These are phyloP conservation scores for Pichia kluyveri DNA, from an alignment of 805 yeast genomes.

Conservation along the genomic window DNA sequence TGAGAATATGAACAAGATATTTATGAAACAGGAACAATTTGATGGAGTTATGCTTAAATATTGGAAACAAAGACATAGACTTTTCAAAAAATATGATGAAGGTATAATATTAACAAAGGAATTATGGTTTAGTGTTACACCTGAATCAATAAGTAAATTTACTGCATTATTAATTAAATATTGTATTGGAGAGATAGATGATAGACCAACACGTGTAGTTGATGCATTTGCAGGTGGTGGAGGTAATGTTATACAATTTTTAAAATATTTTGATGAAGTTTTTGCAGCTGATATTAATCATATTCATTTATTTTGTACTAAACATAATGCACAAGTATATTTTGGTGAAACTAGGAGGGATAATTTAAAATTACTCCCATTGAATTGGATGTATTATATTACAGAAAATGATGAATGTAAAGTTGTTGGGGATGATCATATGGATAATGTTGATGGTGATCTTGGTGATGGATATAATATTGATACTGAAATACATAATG, in stretches of 20 bases:
- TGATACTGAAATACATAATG: no score
- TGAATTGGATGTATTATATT: conserved; percentile 34
- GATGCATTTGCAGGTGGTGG: conserved; percentile 87
- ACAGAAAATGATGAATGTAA: conserved; percentile 1
- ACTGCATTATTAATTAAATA: conserved; percentile 48
- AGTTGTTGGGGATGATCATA: conserved; percentile 5
- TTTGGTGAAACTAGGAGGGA: conserved; percentile 31
- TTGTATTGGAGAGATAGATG: conserved; percentile 77
- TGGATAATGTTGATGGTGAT: not conserved
- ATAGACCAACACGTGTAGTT: conserved; percentile 38
- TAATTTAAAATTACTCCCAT: conserved; percentile 37
- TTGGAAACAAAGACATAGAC: conserved; percentile 48
- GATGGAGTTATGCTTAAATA: conserved; percentile 31
- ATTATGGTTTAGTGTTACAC: conserved; percentile 83
- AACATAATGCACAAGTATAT: conserved; percentile 59
- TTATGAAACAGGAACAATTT: conserved; percentile 6
- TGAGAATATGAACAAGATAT: not conserved
- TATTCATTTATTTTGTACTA: conserved; percentile 56
- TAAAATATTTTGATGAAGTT: conserved; percentile 43
- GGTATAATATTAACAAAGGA: conserved; percentile 63
- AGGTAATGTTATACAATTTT: conserved; percentile 74
- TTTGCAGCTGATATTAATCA: conserved; percentile 56
- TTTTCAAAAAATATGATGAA: conserved; percentile 56
- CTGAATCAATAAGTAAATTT: conserved; percentile 61
- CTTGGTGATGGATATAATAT: not conserved